These are phyloP conservation scores for Alternaria hordeiaustralica DNA, from an alignment of 2,329 filamentous ascomycete genomes.

Conservation along the genomic window DNA sequence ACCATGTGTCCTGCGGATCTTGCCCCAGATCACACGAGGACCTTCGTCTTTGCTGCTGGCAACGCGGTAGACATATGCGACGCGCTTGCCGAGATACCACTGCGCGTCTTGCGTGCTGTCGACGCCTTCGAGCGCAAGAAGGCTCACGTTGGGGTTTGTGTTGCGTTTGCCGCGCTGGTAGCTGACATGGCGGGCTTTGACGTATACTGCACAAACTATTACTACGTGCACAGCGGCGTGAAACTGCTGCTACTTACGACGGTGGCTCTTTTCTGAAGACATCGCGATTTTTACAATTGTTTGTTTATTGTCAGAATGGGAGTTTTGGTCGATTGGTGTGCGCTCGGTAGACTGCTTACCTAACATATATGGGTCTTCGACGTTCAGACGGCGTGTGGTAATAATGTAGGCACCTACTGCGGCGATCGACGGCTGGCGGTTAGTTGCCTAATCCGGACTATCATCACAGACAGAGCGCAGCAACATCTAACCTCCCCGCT, in stretches of 20 bases:
- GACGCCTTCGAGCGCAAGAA: slow-evolving; percentile 98
- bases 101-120: slow-evolving; percentile 85
- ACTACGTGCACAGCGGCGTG: neutral
- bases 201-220: slow-evolving; percentile 11
- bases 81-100: slow-evolving; percentile 98
- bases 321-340: slow-evolving; percentile 11
- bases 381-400: neutral
- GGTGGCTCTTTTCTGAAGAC: slow-evolving; percentile 18
- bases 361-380: slow-evolving; percentile 1
- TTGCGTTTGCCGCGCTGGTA: slow-evolving; percentile 83
- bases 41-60: slow-evolving; percentile 72
- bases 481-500: neutral
- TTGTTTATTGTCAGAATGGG: neutral
- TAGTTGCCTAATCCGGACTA: neutral
- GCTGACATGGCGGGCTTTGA: slow-evolving; percentile 92
- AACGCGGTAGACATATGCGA: slow-evolving; percentile 95
- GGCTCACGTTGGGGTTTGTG: slow-evolving; percentile 66
- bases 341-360: slow-evolving; percentile 13
- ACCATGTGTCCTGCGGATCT: slow-evolving; percentile 83
- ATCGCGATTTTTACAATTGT: slow-evolving; percentile 5
- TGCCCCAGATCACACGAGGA: slow-evolving; percentile 91
- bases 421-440: neutral
- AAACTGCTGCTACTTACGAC: slow-evolving; percentile 8
- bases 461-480: neutral
- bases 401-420: neutral